Evolutionary conservation across 176 grass and related monocot genomes (phyloP).

Genomic region (Zoysia japonica): DNA sequence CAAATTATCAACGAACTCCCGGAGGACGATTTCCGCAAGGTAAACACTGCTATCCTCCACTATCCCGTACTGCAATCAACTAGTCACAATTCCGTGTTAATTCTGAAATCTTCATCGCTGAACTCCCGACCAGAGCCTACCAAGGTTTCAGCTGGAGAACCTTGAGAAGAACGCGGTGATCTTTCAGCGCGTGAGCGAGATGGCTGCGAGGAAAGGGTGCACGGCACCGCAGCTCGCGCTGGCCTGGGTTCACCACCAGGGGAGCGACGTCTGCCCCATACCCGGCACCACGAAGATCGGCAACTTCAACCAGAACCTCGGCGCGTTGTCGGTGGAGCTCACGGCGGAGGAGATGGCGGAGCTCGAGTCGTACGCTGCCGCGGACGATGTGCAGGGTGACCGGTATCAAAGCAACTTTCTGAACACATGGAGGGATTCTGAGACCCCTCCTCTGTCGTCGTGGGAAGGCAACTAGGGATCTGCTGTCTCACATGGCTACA

Average conservation of each 20-base stretch:
- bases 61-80: not conserved
- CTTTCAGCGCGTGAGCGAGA: conserved; percentile 41
- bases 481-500: no score
- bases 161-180: conserved; percentile 44
- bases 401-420: not conserved
- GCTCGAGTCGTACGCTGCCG: conserved; percentile 39
- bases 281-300: conserved; percentile 59
- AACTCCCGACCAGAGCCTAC: conserved; percentile 6
- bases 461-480: conserved; percentile 24
- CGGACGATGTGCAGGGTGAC: conserved; percentile 31
- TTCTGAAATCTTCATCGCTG: no score
- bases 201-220: conserved; percentile 61
- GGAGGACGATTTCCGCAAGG: not conserved
- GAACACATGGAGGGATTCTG: conserved; percentile 42
- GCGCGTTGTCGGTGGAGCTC: conserved; percentile 44
- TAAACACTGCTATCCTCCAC: not conserved
- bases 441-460: conserved; percentile 41
- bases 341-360: conserved; percentile 53
- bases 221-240: conserved; percentile 55
- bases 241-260: conserved; percentile 63
- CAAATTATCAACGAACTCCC: not conserved
- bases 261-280: conserved; percentile 60
- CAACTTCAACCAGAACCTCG: conserved; percentile 62
- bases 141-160: conserved; percentile 58
- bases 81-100: not conserved